Conservation (phyloP, 2,329 filamentous ascomycete species). For the Apiospora arundinis region DNA sequence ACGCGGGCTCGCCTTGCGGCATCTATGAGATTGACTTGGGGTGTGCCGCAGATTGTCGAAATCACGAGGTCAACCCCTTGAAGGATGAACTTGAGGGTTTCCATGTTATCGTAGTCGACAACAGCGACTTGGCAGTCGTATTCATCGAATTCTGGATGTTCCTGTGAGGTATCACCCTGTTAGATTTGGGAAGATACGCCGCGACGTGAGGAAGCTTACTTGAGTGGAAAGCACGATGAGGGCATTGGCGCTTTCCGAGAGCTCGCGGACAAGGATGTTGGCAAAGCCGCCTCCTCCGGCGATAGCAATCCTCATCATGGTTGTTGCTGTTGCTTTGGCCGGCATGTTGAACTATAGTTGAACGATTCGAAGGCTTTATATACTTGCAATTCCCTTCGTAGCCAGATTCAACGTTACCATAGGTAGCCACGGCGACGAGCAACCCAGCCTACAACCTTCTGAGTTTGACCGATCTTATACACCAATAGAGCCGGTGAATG, state of each 20-base stretch:
- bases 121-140: conserved; percentile 70
- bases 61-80: conserved; percentile 76
- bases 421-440: background rate
- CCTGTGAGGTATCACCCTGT: conserved; percentile 42
- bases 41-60: conserved; percentile 71
- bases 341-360: conserved; percentile 23
- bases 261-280: conserved; percentile 61
- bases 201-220: conserved; percentile 48
- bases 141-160: conserved; percentile 58
- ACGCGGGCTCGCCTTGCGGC: conserved; percentile 71
- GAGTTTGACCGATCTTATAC: background rate
- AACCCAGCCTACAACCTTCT: background rate
- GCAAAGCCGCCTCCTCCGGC: conserved; percentile 67
- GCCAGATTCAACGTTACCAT: conserved; percentile 21
- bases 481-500: background rate
- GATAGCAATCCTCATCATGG: conserved; percentile 66
- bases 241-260: conserved; percentile 70
- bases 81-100: conserved; percentile 68
- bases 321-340: conserved; percentile 33
- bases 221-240: conserved; percentile 73
- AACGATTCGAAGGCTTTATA: background rate
- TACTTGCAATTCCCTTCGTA: background rate
- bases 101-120: conserved; percentile 69
- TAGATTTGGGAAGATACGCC: background rate
- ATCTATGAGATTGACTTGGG: conserved; percentile 75